Base-by-base conservation (phyloP, 495 filamentous ascomycete species). In the Podospora pseudoanserina region DNA sequence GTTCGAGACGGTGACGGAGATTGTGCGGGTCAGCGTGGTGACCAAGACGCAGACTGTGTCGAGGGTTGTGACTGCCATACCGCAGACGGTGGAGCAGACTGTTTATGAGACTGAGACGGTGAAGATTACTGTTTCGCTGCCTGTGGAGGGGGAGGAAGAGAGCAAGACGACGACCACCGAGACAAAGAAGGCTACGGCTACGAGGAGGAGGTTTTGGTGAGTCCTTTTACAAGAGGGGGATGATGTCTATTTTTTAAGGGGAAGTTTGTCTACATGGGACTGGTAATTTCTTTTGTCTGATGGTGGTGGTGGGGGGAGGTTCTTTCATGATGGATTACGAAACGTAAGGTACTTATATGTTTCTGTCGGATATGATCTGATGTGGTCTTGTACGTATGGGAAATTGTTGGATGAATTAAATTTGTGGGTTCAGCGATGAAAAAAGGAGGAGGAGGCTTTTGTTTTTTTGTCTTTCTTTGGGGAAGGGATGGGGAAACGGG, bases 81-180 rank as follows among this genome's bases (percentile, higher is more conserved):
- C 71, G 11, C 66, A 72, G 59, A 72, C 73, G 9, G 69, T 73
- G 13, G 71, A 73, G 68, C 71, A 75, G 63, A 70, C 70, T n/a
- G 72, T 73, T n/a, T 73, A 69, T n/a, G 71, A 73, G 68, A 72
- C 73, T 3, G 73, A 75, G 66, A 76, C 74, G 1, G 64, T 76
- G 4, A 55, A 66, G 0, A 60, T 76, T 3, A 76, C 74, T 2
- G 70, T 76, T 1, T 70, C 72, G 6, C 66, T 74, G 34, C 69
- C 73, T 16, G 63, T 70, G 0, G 65, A 69, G 55, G 62, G 67
- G 39, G 53, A 60, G 55, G 26, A 28, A 23, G 20, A 19, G 65
- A 11, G 34, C 23, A 23, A 23, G 23, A 23, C 23, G 1, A 23
- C 23, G 61, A 61, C 60, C 54, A 44, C 2, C 11, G 63, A 65